phyloP scores from a whole-genome alignment of 805 yeast genomes.

The Candida sanyiensis region DNA sequence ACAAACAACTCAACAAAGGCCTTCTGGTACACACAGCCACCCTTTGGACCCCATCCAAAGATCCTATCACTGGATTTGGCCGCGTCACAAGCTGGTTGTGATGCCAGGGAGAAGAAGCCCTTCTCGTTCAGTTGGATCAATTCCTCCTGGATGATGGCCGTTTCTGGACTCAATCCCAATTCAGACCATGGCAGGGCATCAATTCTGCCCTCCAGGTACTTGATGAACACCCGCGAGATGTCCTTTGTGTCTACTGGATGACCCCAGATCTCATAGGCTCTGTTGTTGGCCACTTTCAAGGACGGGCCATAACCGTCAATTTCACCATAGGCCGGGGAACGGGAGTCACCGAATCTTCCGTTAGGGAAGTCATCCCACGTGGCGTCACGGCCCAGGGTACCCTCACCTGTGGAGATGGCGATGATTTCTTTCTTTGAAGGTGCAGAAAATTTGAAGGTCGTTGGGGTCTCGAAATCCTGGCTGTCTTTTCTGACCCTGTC shows the following conservation, averaged over 20 bases:
- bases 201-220: constrained; percentile 68
- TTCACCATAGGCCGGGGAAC: constrained; percentile 97
- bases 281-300: constrained; percentile 63
- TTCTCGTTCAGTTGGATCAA: constrained; percentile 68
- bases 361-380: constrained; percentile 98
- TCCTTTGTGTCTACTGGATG: constrained; percentile 57
- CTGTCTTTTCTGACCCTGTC: constrained; percentile 26
- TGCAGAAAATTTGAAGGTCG: constrained; percentile 20
- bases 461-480: constrained; percentile 21
- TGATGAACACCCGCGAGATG: constrained; percentile 58
- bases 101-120: constrained; percentile 82
- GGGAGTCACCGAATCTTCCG: constrained; percentile 91
- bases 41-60: constrained; percentile 95
- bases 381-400: constrained; percentile 80
- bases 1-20: constrained; percentile 88
- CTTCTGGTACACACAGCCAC: constrained; percentile 88
- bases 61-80: constrained; percentile 74
- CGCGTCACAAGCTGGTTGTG: constrained; percentile 92
- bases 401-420: constrained; percentile 80
- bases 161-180: constrained; percentile 78
- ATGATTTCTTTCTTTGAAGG: constrained; percentile 54
- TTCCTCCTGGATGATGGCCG: constrained; percentile 89
- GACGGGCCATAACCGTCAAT: constrained; percentile 96
- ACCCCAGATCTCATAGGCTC: constrained; percentile 78
- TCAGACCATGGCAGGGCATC: constrained; percentile 91